These are phyloP conservation scores for Cordyceps javanica DNA, from an alignment of 2,329 filamentous ascomycete species.

Conservation along the genomic window DNA sequence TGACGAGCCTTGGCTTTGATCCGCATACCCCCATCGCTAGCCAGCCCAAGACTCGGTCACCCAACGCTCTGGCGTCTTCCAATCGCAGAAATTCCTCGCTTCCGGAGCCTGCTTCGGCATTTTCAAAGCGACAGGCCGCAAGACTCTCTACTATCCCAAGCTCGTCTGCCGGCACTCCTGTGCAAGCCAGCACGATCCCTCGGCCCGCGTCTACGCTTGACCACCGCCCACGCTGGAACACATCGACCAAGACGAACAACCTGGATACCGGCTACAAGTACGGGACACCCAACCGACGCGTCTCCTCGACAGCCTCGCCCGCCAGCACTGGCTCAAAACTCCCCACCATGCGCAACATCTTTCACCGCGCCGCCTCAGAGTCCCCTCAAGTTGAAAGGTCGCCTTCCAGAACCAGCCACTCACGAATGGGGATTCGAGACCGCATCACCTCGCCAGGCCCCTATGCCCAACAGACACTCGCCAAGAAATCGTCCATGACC, in stretches of 20 bases:
- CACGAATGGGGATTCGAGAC: constrained; percentile 48
- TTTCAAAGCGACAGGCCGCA: constrained; percentile 34
- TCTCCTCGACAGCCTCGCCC: constrained; percentile 37
- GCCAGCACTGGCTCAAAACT: constrained; percentile 37
- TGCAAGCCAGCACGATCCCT: constrained; percentile 31
- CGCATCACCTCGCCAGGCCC: constrained; percentile 44
- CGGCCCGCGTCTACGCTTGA: constrained; percentile 41
- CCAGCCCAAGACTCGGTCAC: constrained; percentile 44
- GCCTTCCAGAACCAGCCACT: constrained; percentile 37
- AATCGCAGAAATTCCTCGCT: constrained; percentile 42
- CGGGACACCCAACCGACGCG: constrained; percentile 35
- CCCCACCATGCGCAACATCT: constrained; percentile 42
- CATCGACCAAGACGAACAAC: constrained; percentile 56
- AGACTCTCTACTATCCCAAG: constrained; percentile 42
- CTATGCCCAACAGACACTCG: constrained; percentile 38
- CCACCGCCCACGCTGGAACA: constrained; percentile 67
- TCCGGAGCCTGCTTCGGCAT: constrained; percentile 36
- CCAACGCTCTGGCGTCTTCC: constrained; percentile 39
- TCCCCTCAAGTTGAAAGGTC: constrained; percentile 42
- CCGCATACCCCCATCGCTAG: constrained; percentile 39
- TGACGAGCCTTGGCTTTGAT: constrained; percentile 48
- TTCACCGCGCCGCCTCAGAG: constrained; percentile 39
- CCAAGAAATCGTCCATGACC: constrained; percentile 25
- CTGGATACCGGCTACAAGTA: constrained; percentile 48
- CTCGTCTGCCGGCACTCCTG: constrained; percentile 45